A percentile compares a stretch with the other conserved stretches of the same genome.
Conservation (phyloP, 1,139 yeast genomes). For the Zygotorulaspora mrakii region DNA sequence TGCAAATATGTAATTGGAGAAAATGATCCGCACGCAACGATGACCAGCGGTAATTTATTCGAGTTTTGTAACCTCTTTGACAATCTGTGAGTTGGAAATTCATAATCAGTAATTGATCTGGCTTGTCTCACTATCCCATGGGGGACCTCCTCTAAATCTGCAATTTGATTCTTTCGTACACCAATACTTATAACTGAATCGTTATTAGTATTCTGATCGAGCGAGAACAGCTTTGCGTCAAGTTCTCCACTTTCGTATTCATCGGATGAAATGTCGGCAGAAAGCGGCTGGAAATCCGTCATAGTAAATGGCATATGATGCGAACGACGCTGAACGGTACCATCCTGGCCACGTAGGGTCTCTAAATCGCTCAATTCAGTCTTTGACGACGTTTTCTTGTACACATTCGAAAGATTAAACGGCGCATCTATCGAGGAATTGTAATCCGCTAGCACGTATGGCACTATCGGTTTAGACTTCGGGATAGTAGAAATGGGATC, state of each 20-base stretch:
- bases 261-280: conserved; percentile 41
- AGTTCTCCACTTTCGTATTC: conserved; percentile 20
- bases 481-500: conserved; percentile 75
- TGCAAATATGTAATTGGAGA: conserved; percentile 94
- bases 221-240: conserved; percentile 4
- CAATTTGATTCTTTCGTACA: conserved; percentile 67
- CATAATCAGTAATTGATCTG: conserved; percentile 57
- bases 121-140: conserved; percentile 91
- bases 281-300: conserved; percentile 45
- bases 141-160: conserved; percentile 95
- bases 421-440: conserved; percentile 73
- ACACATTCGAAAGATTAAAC: conserved; percentile 43
- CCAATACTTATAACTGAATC: conserved; percentile 24
- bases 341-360: not conserved
- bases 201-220: conserved; percentile 10
- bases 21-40: conserved; percentile 97
- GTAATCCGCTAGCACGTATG: conserved; percentile 71
- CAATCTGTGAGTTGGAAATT: conserved; percentile 82
- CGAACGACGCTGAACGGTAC: conserved; percentile 14
- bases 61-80: conserved; percentile 69
- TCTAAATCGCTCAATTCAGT: conserved; percentile 1
- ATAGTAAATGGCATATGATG: conserved; percentile 43
- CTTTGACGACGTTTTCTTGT: conserved; percentile 6
- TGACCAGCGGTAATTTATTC: conserved; percentile 79
- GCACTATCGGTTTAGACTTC: conserved; percentile 66